phyloP scores from a whole-genome alignment of 768 basidiomycete genomes.

The Leccinum truebloodii region DNA sequence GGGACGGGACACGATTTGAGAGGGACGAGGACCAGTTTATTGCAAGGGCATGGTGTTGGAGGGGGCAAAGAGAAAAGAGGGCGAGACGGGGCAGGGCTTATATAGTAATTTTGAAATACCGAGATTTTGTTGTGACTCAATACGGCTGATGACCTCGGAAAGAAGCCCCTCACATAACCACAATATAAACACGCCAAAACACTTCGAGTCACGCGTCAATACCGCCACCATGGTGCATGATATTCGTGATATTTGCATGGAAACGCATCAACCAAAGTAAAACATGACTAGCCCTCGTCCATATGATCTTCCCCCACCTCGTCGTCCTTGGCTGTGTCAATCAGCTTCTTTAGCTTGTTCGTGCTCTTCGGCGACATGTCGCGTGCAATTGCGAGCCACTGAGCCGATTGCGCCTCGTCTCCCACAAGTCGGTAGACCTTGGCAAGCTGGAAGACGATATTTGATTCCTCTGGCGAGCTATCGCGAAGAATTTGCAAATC shows the following conservation, averaged over 20 bases:
- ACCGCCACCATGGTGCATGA: constrained; percentile 14
- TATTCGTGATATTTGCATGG: neutral
- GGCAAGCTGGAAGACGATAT: constrained; percentile 95
- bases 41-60: constrained; percentile 42
- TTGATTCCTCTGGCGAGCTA: constrained; percentile 91
- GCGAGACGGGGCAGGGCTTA: constrained; percentile 35
- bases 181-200: constrained; percentile 24
- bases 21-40: constrained; percentile 20
- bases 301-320: constrained; percentile 59
- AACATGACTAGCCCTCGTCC: constrained; percentile 56
- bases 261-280: constrained; percentile 7
- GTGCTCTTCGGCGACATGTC: constrained; percentile 93
- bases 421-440: constrained; percentile 86
- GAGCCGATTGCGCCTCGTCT: constrained; percentile 75
- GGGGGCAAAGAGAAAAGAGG: constrained; percentile 16
- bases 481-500: constrained; percentile 81
- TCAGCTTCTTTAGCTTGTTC: constrained; percentile 77
- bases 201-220: constrained; percentile 29
- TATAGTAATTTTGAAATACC: constrained; percentile 44
- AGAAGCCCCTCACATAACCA: constrained; percentile 33
- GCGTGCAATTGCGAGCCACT: constrained; percentile 85
- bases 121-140: constrained; percentile 37
- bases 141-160: constrained; percentile 28
- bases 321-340: constrained; percentile 68
- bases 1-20: neutral